phyloP scores from a whole-genome alignment of 2,329 filamentous ascomycete species.

The Pleurostoma richardsiae region DNA sequence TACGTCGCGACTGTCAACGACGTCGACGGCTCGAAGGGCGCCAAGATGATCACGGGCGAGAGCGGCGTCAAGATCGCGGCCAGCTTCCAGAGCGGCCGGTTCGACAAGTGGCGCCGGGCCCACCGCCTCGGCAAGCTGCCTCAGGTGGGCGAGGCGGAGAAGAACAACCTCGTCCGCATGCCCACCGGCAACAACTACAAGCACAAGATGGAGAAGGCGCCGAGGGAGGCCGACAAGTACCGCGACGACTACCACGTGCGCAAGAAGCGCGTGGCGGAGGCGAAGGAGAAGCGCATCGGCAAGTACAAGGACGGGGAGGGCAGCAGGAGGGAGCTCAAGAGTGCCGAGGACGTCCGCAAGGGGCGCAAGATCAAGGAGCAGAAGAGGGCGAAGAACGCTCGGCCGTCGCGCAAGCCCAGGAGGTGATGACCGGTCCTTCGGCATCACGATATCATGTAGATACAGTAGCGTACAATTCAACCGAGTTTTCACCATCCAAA shows the following conservation, averaged over 20 bases:
- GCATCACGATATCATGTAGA: too few species aligned
- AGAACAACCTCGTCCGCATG: slow-evolving; percentile 25
- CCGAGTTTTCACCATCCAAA: too few species aligned
- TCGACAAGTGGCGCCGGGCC: slow-evolving; percentile 85
- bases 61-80: slow-evolving; percentile 94
- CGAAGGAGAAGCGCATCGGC: slow-evolving; percentile 77
- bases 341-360: slow-evolving; percentile 79
- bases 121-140: slow-evolving; percentile 78
- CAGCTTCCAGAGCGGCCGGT: slow-evolving; percentile 86
- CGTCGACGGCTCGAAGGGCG: slow-evolving; percentile 76
- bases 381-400: slow-evolving; percentile 80
- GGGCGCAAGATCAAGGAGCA: slow-evolving; percentile 71
- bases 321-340: slow-evolving; percentile 74
- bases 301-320: slow-evolving; percentile 68
- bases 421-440: background rate
- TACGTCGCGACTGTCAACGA: slow-evolving; percentile 92
- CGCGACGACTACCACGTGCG: slow-evolving; percentile 85
- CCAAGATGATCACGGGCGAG: slow-evolving; percentile 77
- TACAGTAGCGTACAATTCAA: too few species aligned
- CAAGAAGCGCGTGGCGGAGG: slow-evolving; percentile 85
- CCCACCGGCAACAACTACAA: slow-evolving; percentile 54
- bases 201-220: slow-evolving; percentile 82
- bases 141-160: slow-evolving; percentile 77
- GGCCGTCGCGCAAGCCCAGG: slow-evolving; percentile 56
- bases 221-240: slow-evolving; percentile 89